Evolutionary conservation across 176 grass and related monocot genomes (phyloP).

Genomic region (Canna indica): DNA sequence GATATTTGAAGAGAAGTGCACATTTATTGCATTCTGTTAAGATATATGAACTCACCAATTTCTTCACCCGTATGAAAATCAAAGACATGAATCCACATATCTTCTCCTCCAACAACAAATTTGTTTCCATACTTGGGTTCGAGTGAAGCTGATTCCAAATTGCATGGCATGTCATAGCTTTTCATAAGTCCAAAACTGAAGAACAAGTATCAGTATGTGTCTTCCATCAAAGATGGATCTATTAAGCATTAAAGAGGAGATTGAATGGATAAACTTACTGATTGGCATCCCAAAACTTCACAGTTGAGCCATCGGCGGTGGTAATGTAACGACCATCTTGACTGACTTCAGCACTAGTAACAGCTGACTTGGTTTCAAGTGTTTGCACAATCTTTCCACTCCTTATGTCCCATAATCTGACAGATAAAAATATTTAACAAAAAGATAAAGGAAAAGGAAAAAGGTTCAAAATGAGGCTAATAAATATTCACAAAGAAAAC

Average conservation of each 20-base stretch:
- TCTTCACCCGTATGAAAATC: constrained; percentile 96
- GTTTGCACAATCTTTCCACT: constrained; percentile 91
- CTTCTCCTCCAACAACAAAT: constrained; percentile 93
- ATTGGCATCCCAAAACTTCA: constrained; percentile 97
- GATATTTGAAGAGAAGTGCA: not conserved
- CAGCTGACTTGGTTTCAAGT: constrained; percentile 88
- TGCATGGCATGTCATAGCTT: constrained; percentile 94
- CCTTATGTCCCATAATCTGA: constrained; percentile 89
- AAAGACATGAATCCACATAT: constrained; percentile 89
- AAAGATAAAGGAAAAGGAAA: not conserved
- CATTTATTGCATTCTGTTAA: not conserved
- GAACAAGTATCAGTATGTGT: constrained; percentile 1
- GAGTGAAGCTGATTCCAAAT: constrained; percentile 87
- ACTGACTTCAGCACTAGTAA: constrained; percentile 93
- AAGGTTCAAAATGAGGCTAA: not conserved
- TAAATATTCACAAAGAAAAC: not conserved
- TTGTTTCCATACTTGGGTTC: constrained; percentile 76
- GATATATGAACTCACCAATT: constrained; percentile 44
- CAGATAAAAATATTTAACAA: not conserved
- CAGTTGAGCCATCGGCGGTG: constrained; percentile 79
- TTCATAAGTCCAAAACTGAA: constrained; percentile 88
- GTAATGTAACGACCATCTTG: constrained; percentile 91
- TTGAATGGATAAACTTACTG: constrained; percentile 34
- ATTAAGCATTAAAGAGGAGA: not conserved
- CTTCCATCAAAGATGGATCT: not conserved